Conservation (phyloP, 176 grass and related monocot genomes). For the Lolium perenne region DNA sequence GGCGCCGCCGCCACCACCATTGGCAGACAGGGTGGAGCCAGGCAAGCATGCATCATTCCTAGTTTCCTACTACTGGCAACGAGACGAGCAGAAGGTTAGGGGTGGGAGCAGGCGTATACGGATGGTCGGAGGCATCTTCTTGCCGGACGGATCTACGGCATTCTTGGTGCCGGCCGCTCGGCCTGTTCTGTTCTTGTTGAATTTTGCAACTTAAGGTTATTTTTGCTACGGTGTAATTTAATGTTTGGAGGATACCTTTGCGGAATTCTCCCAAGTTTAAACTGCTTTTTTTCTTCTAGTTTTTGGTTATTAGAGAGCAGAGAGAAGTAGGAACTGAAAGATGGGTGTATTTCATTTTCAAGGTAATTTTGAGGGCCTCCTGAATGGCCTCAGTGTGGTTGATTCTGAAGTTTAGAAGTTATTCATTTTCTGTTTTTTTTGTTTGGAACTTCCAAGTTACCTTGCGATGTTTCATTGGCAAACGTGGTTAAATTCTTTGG, state of each 20-base stretch:
- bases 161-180: slow-evolving; percentile 34
- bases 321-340: neutral
- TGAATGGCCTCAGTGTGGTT: slow-evolving; percentile 9
- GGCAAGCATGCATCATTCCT: slow-evolving; percentile 43
- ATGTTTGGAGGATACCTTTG: slow-evolving; percentile 26
- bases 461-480: neutral
- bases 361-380: slow-evolving; percentile 19
- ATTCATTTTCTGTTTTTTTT: slow-evolving; percentile 16
- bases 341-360: neutral
- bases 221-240: slow-evolving; percentile 8
- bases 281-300: neutral
- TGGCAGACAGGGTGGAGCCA: slow-evolving; percentile 58
- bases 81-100: slow-evolving; percentile 16
- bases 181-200: slow-evolving; percentile 31
- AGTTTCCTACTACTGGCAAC: slow-evolving; percentile 32
- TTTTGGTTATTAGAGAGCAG: slow-evolving; percentile 14
- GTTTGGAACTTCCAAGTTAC: neutral
- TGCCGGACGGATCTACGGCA: slow-evolving; percentile 35
- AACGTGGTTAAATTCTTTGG: neutral
- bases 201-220: neutral
- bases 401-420: slow-evolving; percentile 2
- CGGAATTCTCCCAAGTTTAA: neutral
- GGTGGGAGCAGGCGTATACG: neutral
- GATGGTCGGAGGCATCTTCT: neutral
- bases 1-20: slow-evolving; percentile 30